Evolutionary conservation across 2,329 filamentous ascomycete genomes (phyloP).

Genomic region (Fusarium buxicola): DNA sequence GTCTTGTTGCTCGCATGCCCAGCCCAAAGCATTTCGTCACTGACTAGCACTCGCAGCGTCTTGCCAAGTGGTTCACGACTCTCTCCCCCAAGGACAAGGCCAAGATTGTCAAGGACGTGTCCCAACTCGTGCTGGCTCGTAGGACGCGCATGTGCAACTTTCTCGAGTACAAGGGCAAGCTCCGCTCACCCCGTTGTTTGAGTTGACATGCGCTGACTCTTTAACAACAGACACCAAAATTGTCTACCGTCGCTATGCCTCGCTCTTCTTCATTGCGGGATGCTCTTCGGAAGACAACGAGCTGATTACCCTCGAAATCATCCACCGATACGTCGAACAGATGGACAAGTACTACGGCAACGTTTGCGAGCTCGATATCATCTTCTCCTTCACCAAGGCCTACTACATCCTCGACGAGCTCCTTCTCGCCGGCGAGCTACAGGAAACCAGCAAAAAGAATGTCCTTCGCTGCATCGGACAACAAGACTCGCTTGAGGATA

Average conservation of each 20-base stretch:
- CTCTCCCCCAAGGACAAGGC: constrained; percentile 98
- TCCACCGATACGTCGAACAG: constrained; percentile 99
- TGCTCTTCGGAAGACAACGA: constrained; percentile 98
- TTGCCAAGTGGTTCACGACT: constrained; percentile 99
- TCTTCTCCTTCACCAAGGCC: constrained; percentile 99
- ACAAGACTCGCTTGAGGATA: constrained; percentile 97
- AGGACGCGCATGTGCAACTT: constrained; percentile 99
- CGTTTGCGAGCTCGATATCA: constrained; percentile 99
- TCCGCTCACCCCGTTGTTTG: constrained; percentile 17
- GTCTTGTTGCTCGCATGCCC: constrained; percentile 54
- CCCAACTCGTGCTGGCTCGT: constrained; percentile 94
- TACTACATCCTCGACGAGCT: constrained; percentile 99
- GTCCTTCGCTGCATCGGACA: constrained; percentile 95
- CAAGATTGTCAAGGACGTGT: constrained; percentile 99
- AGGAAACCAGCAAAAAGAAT: constrained; percentile 99
- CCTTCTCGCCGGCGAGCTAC: constrained; percentile 92
- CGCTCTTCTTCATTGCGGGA: constrained; percentile 98
- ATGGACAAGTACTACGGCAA: constrained; percentile 99
- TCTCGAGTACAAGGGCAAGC: constrained; percentile 94
- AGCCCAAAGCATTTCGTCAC: constrained; percentile 20
- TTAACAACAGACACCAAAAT: constrained; percentile 86
- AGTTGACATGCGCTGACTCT: constrained; percentile 17
- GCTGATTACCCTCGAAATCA: constrained; percentile 96
- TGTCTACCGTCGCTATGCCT: constrained; percentile 98
- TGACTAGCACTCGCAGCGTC: constrained; percentile 71